Base-by-base conservation (phyloP, 306 rosid species). In the Citrullus mucosospermus region DNA sequence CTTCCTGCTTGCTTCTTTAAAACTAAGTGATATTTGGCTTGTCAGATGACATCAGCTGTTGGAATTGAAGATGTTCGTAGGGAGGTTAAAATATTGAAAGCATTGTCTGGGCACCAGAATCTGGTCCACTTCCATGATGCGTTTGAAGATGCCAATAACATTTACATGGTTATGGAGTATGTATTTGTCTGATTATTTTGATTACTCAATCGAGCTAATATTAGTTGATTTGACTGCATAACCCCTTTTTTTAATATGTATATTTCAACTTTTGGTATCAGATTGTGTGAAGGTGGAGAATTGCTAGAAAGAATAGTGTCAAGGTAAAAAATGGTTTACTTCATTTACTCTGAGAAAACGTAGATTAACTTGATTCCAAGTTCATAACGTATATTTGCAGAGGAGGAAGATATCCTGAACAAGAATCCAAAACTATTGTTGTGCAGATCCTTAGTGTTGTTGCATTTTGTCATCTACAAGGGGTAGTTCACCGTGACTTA, bases 91-190 rank as follows among this genome's bases (percentile, higher is more conserved):
- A 92, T 95, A 87, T 86, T 95, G 91, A 95, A 91, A 82, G 93
- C 89, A 76, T 87, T 95, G 85, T 88, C 97, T 66, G 97, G 97
- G 75, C 98, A 95, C 81, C 84, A 38, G 80, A 92, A 95, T 86
- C 81, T 95, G 87, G 91, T 95, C 84, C 90, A 91, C 70, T 95
- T 92, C 87, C 83, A 95, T 48, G 97, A 91, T 72, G 91, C 93
- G 53, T 92, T 91, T 83, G 98, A 92, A 88, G 98, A 95, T 82
- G 87, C 78, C 67, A 85, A 87, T 88, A 91, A 92, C 9, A 91
- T 95, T 81, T 95, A 91, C 91, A 88, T 95, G 79, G 98, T 89
- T 77, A 95, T 95, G 98, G 98, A 95, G 98, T 95, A 92, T n/a
- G 97, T 85, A 18, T 15, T 46, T 51, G 18, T 20, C 57, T 28